Percentiles rank a stretch among this genome's conserved stretches.
These are phyloP conservation scores for Neurospora sp. DNA, from an alignment of 495 filamentous ascomycete species.

Conservation along the genomic window DNA sequence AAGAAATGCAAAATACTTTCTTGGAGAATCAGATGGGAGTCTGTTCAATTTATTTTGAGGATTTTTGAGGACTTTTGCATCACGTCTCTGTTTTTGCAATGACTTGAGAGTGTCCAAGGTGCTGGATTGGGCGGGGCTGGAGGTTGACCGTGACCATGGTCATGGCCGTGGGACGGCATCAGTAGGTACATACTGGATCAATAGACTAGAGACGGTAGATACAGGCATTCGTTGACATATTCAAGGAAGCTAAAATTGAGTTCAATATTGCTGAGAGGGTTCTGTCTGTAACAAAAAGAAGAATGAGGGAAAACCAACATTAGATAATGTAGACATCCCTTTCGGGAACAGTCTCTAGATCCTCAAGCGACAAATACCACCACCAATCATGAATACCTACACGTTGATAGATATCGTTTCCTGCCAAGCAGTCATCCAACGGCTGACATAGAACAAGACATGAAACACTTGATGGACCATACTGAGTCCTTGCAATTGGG, in stretches of 20 bases:
- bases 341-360: background rate
- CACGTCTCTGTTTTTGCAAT: background rate
- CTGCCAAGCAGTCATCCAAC: background rate
- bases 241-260: background rate
- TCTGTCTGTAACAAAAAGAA: background rate
- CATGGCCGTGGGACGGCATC: background rate
- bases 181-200: accelerated
- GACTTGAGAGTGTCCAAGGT: background rate
- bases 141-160: background rate
- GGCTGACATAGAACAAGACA: background rate
- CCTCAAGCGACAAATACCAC: background rate
- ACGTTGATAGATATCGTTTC: background rate
- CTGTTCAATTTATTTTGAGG: background rate
- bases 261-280: background rate
- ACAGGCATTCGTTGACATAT: background rate
- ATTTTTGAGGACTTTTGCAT: no score
- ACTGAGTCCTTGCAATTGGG: background rate
- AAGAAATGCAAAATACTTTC: background rate
- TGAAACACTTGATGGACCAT: no score
- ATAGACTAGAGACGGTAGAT: background rate
- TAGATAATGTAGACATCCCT: background rate
- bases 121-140: background rate
- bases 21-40: background rate
- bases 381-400: background rate
- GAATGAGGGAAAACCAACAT: background rate